These are phyloP conservation scores for Colletotrichum tanaceti DNA, from an alignment of 2,329 filamentous ascomycete genomes.

Conservation along the genomic window DNA sequence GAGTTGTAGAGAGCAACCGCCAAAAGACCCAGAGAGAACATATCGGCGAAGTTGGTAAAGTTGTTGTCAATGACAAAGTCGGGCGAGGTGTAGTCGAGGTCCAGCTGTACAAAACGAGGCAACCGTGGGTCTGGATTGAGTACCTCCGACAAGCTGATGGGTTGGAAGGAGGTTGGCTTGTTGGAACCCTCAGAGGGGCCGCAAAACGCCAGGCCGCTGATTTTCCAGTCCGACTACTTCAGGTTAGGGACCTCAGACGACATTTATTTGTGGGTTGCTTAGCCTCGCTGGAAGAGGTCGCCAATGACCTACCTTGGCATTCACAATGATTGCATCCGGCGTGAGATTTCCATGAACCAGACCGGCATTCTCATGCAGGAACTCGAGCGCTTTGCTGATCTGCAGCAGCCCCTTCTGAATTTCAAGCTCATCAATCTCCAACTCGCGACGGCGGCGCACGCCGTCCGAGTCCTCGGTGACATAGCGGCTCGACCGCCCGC, in stretches of 20 bases:
- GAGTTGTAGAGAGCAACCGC: constrained; percentile 93
- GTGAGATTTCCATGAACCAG: constrained; percentile 95
- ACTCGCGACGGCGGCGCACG: constrained; percentile 77
- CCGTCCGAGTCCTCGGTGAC: constrained; percentile 84
- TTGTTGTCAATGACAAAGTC: constrained; percentile 95
- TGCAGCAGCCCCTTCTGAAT: constrained; percentile 97
- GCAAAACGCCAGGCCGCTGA: constrained; percentile 92
- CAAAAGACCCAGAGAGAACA: constrained; percentile 92
- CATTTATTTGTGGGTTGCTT: neutral
- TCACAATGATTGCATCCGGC: constrained; percentile 92
- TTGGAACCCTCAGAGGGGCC: constrained; percentile 82
- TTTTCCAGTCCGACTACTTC: constrained; percentile 91
- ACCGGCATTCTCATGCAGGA: constrained; percentile 93
- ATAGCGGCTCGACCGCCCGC: constrained; percentile 80
- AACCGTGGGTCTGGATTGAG: constrained; percentile 87
- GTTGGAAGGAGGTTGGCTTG: constrained; percentile 79
- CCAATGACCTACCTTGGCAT: constrained; percentile 77
- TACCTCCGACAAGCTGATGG: constrained; percentile 84
- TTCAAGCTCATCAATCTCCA: constrained; percentile 96
- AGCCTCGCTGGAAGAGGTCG: neutral
- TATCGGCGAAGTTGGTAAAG: constrained; percentile 84
- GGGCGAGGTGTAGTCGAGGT: constrained; percentile 92
- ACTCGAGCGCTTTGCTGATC: constrained; percentile 92
- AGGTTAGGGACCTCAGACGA: constrained; percentile 45
- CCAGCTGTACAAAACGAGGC: constrained; percentile 84